phyloP scores from a whole-genome alignment of 441 rosid genomes.

The Erodium texanum region DNA sequence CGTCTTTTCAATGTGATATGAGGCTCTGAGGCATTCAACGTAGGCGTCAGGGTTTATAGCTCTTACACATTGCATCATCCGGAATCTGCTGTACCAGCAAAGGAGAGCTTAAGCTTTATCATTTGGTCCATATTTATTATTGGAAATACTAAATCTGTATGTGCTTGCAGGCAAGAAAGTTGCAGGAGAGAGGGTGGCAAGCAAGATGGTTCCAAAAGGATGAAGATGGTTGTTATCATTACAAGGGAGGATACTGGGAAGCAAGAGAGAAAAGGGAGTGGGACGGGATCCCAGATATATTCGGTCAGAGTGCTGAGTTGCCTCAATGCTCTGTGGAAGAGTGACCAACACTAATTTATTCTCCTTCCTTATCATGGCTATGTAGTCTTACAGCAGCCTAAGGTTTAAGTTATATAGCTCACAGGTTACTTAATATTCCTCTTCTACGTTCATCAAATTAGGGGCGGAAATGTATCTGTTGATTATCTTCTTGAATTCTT shows the following conservation, averaged over 20 bases:
- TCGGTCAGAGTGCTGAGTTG: constrained; percentile 37
- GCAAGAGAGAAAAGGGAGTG: constrained; percentile 60
- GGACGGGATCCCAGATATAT: constrained; percentile 60
- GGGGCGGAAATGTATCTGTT: background rate
- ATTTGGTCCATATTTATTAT: too few relatives aligned
- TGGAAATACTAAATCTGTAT: too few relatives aligned
- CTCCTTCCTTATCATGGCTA: too few relatives aligned
- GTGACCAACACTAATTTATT: too few relatives aligned
- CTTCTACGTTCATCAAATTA: too few relatives aligned
- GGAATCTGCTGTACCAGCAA: background rate
- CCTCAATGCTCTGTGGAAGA: background rate
- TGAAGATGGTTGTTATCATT: constrained; percentile 75
- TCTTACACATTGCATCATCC: background rate
- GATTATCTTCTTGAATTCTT: too few relatives aligned
- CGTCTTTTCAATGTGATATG: too few relatives aligned
- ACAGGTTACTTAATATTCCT: background rate
- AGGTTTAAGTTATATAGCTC: background rate
- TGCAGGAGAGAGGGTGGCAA: constrained; percentile 97
- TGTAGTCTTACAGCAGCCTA: too few relatives aligned
- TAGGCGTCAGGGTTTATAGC: background rate
- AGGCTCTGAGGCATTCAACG: too few relatives aligned
- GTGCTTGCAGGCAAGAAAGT: constrained; percentile 69
- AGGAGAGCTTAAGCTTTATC: too few relatives aligned
- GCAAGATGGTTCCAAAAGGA: constrained; percentile 83
- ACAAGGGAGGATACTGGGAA: constrained; percentile 85